Base-by-base conservation (phyloP, 495 filamentous ascomycete genomes). In the Penicillium daleae region DNA sequence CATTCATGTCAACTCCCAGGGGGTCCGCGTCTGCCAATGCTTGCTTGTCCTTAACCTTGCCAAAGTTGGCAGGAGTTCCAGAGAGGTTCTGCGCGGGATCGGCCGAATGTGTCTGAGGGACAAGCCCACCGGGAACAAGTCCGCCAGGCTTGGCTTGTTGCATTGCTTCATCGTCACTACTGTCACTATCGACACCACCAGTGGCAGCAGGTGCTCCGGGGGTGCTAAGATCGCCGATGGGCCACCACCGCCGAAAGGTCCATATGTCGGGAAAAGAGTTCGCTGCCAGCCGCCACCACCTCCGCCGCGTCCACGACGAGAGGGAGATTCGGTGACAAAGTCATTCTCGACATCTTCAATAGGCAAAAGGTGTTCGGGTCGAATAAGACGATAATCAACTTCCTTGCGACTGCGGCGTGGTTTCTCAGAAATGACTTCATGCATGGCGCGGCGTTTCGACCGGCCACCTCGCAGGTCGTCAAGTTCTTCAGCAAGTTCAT, bases 11-110 rank as follows among this genome's bases (percentile, higher is more conserved):
- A 26, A 97, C 92, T 31, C 96, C 95, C 21, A 99, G 78, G 15
- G 95, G 93, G 72, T 99, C 96, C 6, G 93, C 91, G 78, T 99
- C 95, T 22, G 93, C 94, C 53, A 96, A 83, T 1, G 86, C 78
- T 59, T 89, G 85, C 71, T 84, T 88, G 70, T 95, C 92, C 73
- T 94, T 96, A 64, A 95, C 75, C 74, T 92, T 96, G 56, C 96
- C 96, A 48, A 97, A 85, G 69, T 96, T 93, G 19, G 90, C 89
- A 19, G 92, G 89, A 33, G 90, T 89, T 9, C 89, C 91, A 49
- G 85, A 81, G 24, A 74, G 68, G 15, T 76, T 79, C 70, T 90
- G 87, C 15, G 88, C 74, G 15, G 84, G 73, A 60, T 93, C 90
- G 44, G 83, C 84, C 53, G 81, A 83, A 58, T 89, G 87, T n/a